Conservation (phyloP, 306 rosid genomes). For the Cajanus cajan region DNA sequence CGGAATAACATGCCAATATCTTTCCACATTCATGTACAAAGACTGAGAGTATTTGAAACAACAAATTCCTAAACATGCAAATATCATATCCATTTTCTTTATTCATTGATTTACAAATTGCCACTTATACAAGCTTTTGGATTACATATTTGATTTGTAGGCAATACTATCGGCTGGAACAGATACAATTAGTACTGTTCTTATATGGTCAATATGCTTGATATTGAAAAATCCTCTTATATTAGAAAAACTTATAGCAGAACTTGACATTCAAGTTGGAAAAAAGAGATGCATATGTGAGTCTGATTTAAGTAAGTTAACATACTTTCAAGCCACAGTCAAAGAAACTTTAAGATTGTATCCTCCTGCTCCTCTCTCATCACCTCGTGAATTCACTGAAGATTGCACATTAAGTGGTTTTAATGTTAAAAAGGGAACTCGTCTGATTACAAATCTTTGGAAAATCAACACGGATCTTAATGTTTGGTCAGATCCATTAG, state of each 20-base stretch:
- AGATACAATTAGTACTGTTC: neutral
- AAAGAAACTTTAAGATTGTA: neutral
- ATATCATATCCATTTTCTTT: no score
- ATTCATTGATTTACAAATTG: no score
- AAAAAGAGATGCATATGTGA: neutral
- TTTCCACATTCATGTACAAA: no score
- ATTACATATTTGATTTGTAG: neutral
- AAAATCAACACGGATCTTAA: constrained; percentile 9
- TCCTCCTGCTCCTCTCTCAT: neutral
- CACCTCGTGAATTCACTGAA: neutral
- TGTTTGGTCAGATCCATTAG: no score
- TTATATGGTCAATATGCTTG: neutral
- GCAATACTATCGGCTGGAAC: neutral
- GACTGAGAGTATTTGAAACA: no score
- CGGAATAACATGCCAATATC: no score
- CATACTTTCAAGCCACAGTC: neutral
- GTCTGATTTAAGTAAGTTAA: neutral
- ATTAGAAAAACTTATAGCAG: neutral
- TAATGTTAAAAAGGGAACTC: neutral
- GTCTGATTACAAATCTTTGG: constrained; percentile 16
- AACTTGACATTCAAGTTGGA: constrained; percentile 16
- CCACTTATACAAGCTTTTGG: neutral
- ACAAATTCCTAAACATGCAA: no score
- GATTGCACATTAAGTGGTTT: constrained; percentile 12
- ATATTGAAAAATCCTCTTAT: neutral